Evolutionary conservation across 1,139 yeast species (phyloP).

Genomic region (Kodamaea arcana): DNA sequence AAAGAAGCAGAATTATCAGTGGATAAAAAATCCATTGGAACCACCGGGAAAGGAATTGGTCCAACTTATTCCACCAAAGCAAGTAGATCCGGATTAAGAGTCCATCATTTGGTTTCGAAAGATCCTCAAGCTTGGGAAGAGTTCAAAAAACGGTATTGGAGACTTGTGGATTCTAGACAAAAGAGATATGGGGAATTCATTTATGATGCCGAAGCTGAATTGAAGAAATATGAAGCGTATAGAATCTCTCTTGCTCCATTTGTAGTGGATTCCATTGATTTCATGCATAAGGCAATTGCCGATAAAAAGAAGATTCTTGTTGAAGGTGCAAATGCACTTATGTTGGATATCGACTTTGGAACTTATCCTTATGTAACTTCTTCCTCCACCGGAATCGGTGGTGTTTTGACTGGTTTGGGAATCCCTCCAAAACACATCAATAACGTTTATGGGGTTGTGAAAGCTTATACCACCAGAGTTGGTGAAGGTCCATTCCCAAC

Average conservation of each 20-base stretch:
- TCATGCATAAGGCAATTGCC: constrained; percentile 79
- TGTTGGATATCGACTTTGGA: constrained; percentile 97
- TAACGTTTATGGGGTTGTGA: constrained; percentile 90
- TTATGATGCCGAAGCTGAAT: constrained; percentile 77
- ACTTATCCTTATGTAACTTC: constrained; percentile 98
- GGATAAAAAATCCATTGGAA: constrained; percentile 89
- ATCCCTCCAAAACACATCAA: constrained; percentile 80
- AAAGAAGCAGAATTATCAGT: constrained; percentile 86
- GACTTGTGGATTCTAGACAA: constrained; percentile 74
- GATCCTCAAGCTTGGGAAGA: constrained; percentile 93
- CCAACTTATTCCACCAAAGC: constrained; percentile 98
- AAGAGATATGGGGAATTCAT: constrained; percentile 93
- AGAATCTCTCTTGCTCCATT: constrained; percentile 78
- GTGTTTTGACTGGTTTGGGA: constrained; percentile 96
- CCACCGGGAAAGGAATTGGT: constrained; percentile 99
- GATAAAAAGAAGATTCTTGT: constrained; percentile 81
- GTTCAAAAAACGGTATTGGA: constrained; percentile 72
- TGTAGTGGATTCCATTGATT: constrained; percentile 88
- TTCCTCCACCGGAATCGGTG: constrained; percentile 94
- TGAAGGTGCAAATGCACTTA: constrained; percentile 98
- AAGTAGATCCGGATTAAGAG: constrained; percentile 93
- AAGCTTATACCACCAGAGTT: constrained; percentile 97
- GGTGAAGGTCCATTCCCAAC: constrained; percentile 99
- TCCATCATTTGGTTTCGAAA: constrained; percentile 88
- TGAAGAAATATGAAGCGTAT: constrained; percentile 69